phyloP scores from a whole-genome alignment of 129 eudicot genomes.

The Logfia minima region DNA sequence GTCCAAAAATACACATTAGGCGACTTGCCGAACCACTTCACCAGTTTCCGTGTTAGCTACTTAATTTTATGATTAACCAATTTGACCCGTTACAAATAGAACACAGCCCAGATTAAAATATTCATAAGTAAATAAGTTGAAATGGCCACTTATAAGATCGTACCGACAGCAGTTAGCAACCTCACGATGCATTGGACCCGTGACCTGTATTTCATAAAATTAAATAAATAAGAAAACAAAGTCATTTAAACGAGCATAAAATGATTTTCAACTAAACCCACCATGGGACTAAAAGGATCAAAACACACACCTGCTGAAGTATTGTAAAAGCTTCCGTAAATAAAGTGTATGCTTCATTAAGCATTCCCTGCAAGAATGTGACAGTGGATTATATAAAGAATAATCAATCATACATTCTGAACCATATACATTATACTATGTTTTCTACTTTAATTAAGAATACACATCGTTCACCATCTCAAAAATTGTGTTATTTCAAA shows the following conservation, averaged over 20 bases:
- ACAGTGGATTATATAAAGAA: background rate
- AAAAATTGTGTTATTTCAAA: background rate
- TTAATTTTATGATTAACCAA: background rate
- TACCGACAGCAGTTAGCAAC: conserved; percentile 99
- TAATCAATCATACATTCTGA: background rate
- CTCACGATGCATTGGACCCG: conserved; percentile 99
- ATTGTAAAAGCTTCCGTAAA: conserved; percentile 93
- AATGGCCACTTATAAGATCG: conserved; percentile 1
- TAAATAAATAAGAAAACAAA: conserved; percentile 2
- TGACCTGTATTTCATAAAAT: conserved; percentile 60
- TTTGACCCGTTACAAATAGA: background rate
- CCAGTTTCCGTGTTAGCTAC: background rate
- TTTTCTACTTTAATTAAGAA: too few relatives aligned
- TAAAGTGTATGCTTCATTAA: conserved; percentile 79
- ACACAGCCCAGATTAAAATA: background rate
- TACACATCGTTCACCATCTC: too few relatives aligned
- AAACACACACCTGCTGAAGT: conserved; percentile 83
- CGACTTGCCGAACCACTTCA: background rate
- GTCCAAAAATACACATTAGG: background rate
- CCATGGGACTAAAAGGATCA: background rate
- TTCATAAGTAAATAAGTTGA: background rate
- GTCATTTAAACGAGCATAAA: background rate
- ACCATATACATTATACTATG: background rate
- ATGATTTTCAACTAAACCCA: background rate
- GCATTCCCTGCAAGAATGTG: conserved; percentile 76